Evolutionary conservation across 169 alveolate species (phyloP).

Genomic region (Eimeria tenella): DNA sequence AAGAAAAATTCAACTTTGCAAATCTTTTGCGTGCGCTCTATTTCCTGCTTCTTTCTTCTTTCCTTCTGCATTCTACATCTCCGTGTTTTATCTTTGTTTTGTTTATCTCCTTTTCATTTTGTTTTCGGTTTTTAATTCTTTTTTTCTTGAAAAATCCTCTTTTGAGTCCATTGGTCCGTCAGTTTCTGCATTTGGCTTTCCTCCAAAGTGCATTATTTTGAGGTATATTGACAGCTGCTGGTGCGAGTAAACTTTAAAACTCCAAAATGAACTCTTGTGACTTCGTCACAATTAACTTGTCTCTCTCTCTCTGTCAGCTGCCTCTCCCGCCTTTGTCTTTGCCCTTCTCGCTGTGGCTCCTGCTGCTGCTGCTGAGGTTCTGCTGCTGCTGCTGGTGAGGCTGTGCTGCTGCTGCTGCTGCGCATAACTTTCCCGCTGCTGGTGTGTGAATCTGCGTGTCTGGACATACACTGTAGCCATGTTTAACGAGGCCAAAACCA

Average conservation of each 20-base stretch:
- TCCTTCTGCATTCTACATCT: not conserved
- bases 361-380: no score
- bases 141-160: not conserved
- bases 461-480: no score
- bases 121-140: not conserved
- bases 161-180: not conserved
- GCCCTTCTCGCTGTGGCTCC: not conserved
- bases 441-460: not conserved
- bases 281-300: no score
- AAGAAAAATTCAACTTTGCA: no score
- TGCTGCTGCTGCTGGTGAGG: no score
- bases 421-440: no score
- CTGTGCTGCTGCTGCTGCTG: no score
- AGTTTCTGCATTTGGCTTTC: not conserved
- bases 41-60: not conserved
- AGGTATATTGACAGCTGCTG: no score
- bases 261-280: no score
- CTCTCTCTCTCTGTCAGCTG: not conserved
- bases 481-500: no score
- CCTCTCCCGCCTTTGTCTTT: not conserved
- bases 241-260: no score
- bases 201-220: not conserved
- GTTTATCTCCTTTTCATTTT: not conserved
- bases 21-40: not conserved
- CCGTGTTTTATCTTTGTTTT: not conserved